phyloP scores from a whole-genome alignment of 1,284 basidiomycete genomes.

The Boletus sp. region DNA sequence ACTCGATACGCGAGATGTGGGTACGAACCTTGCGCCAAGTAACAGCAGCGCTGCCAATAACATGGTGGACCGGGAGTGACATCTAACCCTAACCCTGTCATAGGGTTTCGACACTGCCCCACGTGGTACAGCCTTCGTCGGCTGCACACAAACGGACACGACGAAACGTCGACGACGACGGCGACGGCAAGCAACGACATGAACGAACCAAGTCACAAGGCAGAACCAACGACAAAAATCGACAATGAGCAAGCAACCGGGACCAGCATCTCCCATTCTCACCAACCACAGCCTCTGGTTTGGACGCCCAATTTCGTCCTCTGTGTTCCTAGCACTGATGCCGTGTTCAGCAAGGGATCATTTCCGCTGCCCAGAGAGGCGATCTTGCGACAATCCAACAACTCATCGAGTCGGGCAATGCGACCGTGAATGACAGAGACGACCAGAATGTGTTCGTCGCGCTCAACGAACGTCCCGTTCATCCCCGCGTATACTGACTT shows the following conservation, averaged over 20 bases:
- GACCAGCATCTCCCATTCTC: conserved; percentile 26
- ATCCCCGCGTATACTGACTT: conserved; percentile 6
- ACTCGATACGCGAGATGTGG: not conserved
- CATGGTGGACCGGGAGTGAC: conserved; percentile 12
- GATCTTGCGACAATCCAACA: conserved; percentile 68
- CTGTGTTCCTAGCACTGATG: conserved; percentile 4
- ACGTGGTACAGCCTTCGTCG: conserved; percentile 14
- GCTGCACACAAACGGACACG: not conserved
- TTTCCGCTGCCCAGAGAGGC: conserved; percentile 85
- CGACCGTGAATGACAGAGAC: conserved; percentile 80
- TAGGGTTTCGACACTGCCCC: conserved; percentile 26
- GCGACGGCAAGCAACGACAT: conserved; percentile 24
- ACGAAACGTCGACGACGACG: conserved; percentile 13
- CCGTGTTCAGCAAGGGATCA: conserved; percentile 55
- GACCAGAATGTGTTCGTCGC: conserved; percentile 72
- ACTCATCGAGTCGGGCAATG: conserved; percentile 72
- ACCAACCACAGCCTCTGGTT: conserved; percentile 27
- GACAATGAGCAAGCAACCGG: conserved; percentile 33
- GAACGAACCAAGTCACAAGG: conserved; percentile 32
- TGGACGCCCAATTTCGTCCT: not conserved
- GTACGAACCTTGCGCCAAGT: conserved; percentile 26
- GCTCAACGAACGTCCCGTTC: not conserved
- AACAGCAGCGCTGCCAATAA: conserved; percentile 14
- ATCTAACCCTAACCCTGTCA: conserved; percentile 30
- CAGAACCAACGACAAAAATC: conserved; percentile 34